Evolutionary conservation across 768 basidiomycete species (phyloP).

Genomic region (Stropharia rugosoannulata): DNA sequence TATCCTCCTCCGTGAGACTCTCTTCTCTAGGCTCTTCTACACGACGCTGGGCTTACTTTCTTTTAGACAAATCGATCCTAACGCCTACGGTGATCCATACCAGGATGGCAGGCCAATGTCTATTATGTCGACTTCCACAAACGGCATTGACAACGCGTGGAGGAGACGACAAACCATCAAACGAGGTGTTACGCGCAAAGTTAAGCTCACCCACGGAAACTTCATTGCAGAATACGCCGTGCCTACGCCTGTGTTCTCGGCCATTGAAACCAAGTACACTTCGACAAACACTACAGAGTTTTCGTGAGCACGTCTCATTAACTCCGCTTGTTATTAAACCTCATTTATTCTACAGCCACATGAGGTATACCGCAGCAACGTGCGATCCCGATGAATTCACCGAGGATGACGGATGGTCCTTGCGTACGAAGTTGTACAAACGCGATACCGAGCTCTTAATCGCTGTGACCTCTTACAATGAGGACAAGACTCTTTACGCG

Average conservation of each 20-base stretch:
- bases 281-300: slow-evolving; percentile 81
- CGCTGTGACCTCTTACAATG: slow-evolving; percentile 92
- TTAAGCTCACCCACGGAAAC: slow-evolving; percentile 91
- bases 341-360: slow-evolving; percentile 52
- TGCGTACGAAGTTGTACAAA: slow-evolving; percentile 82
- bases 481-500: slow-evolving; percentile 89
- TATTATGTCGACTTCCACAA: slow-evolving; percentile 50
- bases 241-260: slow-evolving; percentile 79
- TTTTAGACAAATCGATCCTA: slow-evolving; percentile 50
- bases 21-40: not conserved
- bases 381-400: slow-evolving; percentile 89
- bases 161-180: slow-evolving; percentile 87
- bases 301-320: slow-evolving; percentile 53
- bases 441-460: slow-evolving; percentile 93
- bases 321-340: not conserved
- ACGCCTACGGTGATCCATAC: slow-evolving; percentile 68
- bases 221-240: slow-evolving; percentile 91
- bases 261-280: slow-evolving; percentile 80
- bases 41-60: slow-evolving; percentile 3
- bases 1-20: slow-evolving; percentile 72
- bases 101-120: slow-evolving; percentile 43
- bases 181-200: slow-evolving; percentile 88
- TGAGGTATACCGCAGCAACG: slow-evolving; percentile 93
- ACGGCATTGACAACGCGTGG: slow-evolving; percentile 61
- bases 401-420: slow-evolving; percentile 77